A percentile compares a stretch with the other conserved stretches of the same genome.
Evolutionary conservation across 2,329 filamentous ascomycete species (phyloP).

Genomic region (Ophiostoma montium): DNA sequence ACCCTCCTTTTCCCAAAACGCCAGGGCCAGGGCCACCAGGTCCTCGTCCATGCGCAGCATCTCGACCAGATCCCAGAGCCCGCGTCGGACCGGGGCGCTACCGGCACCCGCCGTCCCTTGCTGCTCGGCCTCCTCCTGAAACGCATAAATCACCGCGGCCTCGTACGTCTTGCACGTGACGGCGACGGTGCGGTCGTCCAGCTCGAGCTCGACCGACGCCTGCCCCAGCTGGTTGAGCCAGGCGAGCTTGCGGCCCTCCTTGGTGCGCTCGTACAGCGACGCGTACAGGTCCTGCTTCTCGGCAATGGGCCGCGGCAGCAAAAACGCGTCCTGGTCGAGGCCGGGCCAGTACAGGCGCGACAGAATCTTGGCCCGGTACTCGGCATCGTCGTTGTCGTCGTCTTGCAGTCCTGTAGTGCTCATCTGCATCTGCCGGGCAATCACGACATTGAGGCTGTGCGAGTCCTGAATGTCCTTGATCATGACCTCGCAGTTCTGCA

Average conservation of each 20-base stretch:
- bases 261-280: constrained; percentile 62
- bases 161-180: constrained; percentile 72
- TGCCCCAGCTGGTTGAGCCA: constrained; percentile 78
- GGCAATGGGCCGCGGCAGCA: constrained; percentile 43
- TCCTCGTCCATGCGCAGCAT: constrained; percentile 59
- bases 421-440: not conserved
- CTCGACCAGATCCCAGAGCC: constrained; percentile 36
- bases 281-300: constrained; percentile 58
- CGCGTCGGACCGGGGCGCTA: constrained; percentile 25
- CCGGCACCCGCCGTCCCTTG: constrained; percentile 16
- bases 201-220: constrained; percentile 65
- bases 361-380: constrained; percentile 68
- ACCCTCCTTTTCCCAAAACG: constrained; percentile 56
- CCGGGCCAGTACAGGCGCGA: constrained; percentile 90
- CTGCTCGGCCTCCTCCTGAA: constrained; percentile 33
- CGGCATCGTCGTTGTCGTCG: constrained; percentile 16
- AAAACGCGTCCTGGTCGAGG: constrained; percentile 55
- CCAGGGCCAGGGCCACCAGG: constrained; percentile 52
- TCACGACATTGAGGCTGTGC: constrained; percentile 34
- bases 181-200: constrained; percentile 63
- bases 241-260: constrained; percentile 70
- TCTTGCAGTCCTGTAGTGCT: not conserved
- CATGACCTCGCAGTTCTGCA: constrained; percentile 97
- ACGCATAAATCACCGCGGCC: constrained; percentile 75
- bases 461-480: constrained; percentile 85